phyloP scores from a whole-genome alignment of 805 yeast genomes.

The Alloascoidea hylecoeti region DNA sequence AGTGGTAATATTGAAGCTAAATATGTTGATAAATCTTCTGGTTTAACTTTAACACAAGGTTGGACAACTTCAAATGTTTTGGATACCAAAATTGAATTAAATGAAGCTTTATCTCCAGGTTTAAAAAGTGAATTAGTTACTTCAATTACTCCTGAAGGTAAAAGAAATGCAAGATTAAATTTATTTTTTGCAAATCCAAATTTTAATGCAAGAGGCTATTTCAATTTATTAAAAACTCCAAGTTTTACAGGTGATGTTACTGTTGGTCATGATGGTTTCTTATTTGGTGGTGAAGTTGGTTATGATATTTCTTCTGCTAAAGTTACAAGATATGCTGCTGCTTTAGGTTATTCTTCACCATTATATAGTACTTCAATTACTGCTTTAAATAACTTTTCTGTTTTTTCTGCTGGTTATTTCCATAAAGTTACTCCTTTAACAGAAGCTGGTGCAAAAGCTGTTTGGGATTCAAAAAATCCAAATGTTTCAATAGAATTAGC shows the following conservation, averaged over 20 bases:
- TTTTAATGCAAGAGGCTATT: slow-evolving; percentile 87
- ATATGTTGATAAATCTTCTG: slow-evolving; percentile 84
- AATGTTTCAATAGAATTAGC: slow-evolving; percentile 95
- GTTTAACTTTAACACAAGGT: slow-evolving; percentile 90
- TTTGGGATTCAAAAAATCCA: slow-evolving; percentile 71
- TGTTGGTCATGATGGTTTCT: slow-evolving; percentile 90
- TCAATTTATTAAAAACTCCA: slow-evolving; percentile 92
- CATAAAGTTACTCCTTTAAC: slow-evolving; percentile 85
- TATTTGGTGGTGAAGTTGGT: slow-evolving; percentile 94
- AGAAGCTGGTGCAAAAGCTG: slow-evolving; percentile 97
- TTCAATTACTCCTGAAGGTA: slow-evolving; percentile 62
- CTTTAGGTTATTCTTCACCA: slow-evolving; percentile 84
- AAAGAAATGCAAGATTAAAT: slow-evolving; percentile 82
- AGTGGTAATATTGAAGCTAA: slow-evolving; percentile 85
- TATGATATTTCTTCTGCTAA: slow-evolving; percentile 90
- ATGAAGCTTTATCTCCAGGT: slow-evolving; percentile 88
- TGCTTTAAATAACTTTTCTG: slow-evolving; percentile 74
- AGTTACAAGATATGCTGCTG: slow-evolving; percentile 87
- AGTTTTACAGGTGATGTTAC: slow-evolving; percentile 90
- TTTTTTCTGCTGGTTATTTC: slow-evolving; percentile 92
- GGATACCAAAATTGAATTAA: slow-evolving; percentile 86
- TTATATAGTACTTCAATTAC: slow-evolving; percentile 76
- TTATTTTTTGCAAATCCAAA: slow-evolving; percentile 85
- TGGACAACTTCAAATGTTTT: slow-evolving; percentile 92
- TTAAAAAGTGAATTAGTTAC: slow-evolving; percentile 87